phyloP scores from a whole-genome alignment of 495 filamentous ascomycete species.

The Margaritispora aquatica region DNA sequence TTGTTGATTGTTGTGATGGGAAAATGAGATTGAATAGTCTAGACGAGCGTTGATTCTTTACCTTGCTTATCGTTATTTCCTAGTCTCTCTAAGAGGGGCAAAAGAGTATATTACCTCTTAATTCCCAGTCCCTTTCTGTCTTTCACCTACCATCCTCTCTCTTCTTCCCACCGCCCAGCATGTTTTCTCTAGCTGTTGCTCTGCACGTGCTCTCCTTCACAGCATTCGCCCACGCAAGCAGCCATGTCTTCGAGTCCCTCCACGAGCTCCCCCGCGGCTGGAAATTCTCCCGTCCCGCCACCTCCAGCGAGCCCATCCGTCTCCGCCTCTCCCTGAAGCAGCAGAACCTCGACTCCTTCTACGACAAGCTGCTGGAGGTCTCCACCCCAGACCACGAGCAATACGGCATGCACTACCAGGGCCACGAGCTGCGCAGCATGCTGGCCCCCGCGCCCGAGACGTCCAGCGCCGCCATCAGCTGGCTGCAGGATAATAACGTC shows the following conservation, averaged over 20 bases:
- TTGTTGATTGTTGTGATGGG: background rate
- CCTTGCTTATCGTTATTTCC: too few relatives aligned
- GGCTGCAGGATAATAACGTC: conserved; percentile 36
- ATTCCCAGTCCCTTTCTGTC: background rate
- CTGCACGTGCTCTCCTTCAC: conserved; percentile 6
- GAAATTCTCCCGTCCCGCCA: conserved; percentile 9
- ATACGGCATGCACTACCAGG: conserved; percentile 53
- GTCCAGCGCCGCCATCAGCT: conserved; percentile 31
- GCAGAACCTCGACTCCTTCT: conserved; percentile 40
- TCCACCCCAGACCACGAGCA: conserved; percentile 46
- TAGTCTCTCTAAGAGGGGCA: too few relatives aligned
- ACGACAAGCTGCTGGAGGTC: conserved; percentile 48
- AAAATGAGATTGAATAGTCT: too few relatives aligned
- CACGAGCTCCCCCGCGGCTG: conserved; percentile 10
- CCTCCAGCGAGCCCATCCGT: conserved; percentile 22
- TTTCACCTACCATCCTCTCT: background rate
- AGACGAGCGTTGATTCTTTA: too few relatives aligned
- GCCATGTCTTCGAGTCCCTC: conserved; percentile 16
- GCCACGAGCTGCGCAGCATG: conserved; percentile 38
- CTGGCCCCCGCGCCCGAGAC: conserved; percentile 33
- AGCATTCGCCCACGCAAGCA: background rate
- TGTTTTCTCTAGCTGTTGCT: background rate
- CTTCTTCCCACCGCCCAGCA: conserved; percentile 1
- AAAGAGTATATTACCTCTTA: background rate
- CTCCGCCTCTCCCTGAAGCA: conserved; percentile 41